Conservation (phyloP, 2,329 filamentous ascomycete genomes). For the Ophioceras dolichostomum region DNA sequence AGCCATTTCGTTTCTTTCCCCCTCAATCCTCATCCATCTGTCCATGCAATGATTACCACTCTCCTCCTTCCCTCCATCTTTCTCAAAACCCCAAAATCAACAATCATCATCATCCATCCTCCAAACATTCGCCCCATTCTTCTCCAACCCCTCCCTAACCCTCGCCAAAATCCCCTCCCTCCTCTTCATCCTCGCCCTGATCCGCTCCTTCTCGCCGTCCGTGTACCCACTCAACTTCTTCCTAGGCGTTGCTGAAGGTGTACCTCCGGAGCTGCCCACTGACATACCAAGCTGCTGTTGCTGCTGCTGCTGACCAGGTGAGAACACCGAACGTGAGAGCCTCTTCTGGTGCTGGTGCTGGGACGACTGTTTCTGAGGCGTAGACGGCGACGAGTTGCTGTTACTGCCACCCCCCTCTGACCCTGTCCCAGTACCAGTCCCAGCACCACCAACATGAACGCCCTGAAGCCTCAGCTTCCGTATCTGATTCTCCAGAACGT, state of each 20-base stretch:
- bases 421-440: conserved; percentile 19
- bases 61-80: not conserved
- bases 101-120: conserved; percentile 7
- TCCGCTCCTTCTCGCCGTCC: conserved; percentile 41
- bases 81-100: not conserved
- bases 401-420: conserved; percentile 22
- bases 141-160: conserved; percentile 21
- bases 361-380: conserved; percentile 33
- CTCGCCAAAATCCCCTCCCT: conserved; percentile 9
- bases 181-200: conserved; percentile 41
- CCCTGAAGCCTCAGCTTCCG: conserved; percentile 51
- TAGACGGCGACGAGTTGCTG: conserved; percentile 26
- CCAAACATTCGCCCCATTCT: conserved; percentile 22
- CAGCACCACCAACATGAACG: not conserved
- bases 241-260: conserved; percentile 37
- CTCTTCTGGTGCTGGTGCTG: conserved; percentile 18
- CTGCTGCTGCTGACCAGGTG: conserved; percentile 20
- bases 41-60: too few species aligned
- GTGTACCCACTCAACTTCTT: conserved; percentile 53
- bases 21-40: too few species aligned
- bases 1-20: too few species aligned
- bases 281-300: too few species aligned
- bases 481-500: conserved; percentile 80
- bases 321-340: conserved; percentile 16
- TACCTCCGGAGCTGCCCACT: conserved; percentile 19